Conservation (phyloP, 2,329 filamentous ascomycete genomes). For the Bipolaris cookei region DNA sequence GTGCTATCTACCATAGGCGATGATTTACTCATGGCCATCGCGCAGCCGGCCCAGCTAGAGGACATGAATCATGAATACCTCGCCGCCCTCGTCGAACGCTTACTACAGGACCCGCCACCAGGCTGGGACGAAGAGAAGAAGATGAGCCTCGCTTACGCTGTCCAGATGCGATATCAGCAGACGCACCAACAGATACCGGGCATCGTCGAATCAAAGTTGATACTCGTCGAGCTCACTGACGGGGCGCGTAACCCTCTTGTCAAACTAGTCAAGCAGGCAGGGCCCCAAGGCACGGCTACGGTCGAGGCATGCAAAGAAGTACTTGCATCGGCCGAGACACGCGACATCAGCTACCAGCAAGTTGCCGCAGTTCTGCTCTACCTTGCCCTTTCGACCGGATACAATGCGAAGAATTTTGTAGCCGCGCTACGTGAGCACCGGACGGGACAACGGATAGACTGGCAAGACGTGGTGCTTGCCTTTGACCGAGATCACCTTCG, state of each 20-base stretch:
- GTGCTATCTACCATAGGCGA: constrained; percentile 81
- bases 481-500: constrained; percentile 82
- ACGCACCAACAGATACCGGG: constrained; percentile 70
- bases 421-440: constrained; percentile 63
- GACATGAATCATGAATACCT: constrained; percentile 74
- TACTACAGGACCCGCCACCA: constrained; percentile 84
- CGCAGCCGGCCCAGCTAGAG: constrained; percentile 66
- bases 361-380: constrained; percentile 80
- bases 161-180: constrained; percentile 67
- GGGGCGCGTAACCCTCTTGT: constrained; percentile 66
- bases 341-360: constrained; percentile 79
- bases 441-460: constrained; percentile 64
- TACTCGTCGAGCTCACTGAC: constrained; percentile 70
- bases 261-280: constrained; percentile 73
- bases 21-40: constrained; percentile 78
- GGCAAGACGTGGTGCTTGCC: constrained; percentile 73
- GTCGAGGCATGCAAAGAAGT: constrained; percentile 71
- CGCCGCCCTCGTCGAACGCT: constrained; percentile 80
- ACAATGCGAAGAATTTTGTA: constrained; percentile 73
- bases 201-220: constrained; percentile 72
- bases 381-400: constrained; percentile 67
- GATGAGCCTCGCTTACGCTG: constrained; percentile 69
- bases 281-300: constrained; percentile 75
- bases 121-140: constrained; percentile 80
- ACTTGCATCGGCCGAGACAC: constrained; percentile 61